Percentiles rank a stretch among this genome's conserved stretches.
Conservation (phyloP, 129 eudicot genomes). For the Tanacetum coccineum region DNA sequence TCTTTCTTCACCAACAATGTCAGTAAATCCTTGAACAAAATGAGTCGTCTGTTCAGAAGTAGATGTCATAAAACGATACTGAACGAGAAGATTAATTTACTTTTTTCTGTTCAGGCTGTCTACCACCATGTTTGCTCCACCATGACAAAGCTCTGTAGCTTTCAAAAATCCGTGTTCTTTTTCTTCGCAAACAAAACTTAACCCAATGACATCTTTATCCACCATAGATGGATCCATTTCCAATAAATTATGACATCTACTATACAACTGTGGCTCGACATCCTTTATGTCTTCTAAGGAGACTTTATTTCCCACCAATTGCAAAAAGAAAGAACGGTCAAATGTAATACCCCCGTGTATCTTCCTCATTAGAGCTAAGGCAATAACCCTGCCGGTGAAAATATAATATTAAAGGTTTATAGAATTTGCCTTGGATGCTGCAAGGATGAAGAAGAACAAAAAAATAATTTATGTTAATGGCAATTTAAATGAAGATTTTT, state of each 20-base stretch:
- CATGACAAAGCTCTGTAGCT: conserved; percentile 57
- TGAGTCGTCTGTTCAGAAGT: conserved; percentile 50
- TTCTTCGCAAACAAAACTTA: conserved; percentile 57
- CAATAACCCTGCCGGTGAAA: conserved; percentile 74
- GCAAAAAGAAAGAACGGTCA: conserved; percentile 59
- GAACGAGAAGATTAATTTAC: conserved; percentile 59
- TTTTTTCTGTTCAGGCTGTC: conserved; percentile 63
- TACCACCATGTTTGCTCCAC: conserved; percentile 49
- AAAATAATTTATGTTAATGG: neutral
- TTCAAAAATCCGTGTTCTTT: conserved; percentile 65
- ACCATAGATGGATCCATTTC: conserved; percentile 65
- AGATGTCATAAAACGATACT: conserved; percentile 54
- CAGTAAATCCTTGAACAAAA: conserved; percentile 64
- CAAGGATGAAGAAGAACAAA: conserved; percentile 10
- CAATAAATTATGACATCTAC: conserved; percentile 63
- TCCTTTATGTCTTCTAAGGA: conserved; percentile 62
- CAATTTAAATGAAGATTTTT: neutral
- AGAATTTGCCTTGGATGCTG: conserved; percentile 81
- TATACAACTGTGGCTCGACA: conserved; percentile 72
- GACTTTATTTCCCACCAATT: conserved; percentile 53
- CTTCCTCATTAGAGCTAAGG: conserved; percentile 78
- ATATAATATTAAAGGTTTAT: conserved; percentile 63
- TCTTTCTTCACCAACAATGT: conserved; percentile 30
- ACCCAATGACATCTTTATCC: conserved; percentile 65
- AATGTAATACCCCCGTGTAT: conserved; percentile 74